Evolutionary conservation across 2,329 filamentous ascomycete species (phyloP), one percentile per base, ranked within the genome.

Genomic region (Verticillium zaregamsianum): DNA sequence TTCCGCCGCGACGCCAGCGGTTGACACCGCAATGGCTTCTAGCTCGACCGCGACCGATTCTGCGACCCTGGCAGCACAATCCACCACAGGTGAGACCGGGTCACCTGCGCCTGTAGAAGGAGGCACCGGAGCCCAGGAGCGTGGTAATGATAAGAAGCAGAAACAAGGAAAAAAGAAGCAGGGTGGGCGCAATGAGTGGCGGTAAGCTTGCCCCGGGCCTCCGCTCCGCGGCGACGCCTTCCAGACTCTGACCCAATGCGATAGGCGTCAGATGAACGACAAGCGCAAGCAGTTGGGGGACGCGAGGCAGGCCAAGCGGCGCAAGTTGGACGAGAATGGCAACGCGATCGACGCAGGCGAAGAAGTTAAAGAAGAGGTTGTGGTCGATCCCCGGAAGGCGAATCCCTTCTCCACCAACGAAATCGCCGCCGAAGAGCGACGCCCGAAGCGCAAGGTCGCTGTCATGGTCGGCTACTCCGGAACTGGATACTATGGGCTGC

Each of bases 401-500:
- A 85, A 86, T 62, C 78, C 80, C 45, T 87, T 87, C 68, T 77
- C 79, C 60, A 85, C 91, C 68, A 92, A 95, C 66, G 93, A 97
- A 77, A 94, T 97, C 68, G 91, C 90, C 14, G 87, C 88, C 56
- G 95, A 99, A 74, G 89, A 90, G 73, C 88, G 94, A 66, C 87
- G 88, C 61, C 95, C 95, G 28, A 99, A 99, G 83, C 89, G 91
- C 76, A 99, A 99, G 80, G 94, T 97, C 58, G 95, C 94, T 49
- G 93, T 99, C 35, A 80, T 98, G 81, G 89, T 99, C 68, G 95
- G 95, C 17, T 99, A 99, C 76, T 93, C 93, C 6, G 95, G 95
- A 58, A 97, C 92, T 11, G 95, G 95, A 17, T 99, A 99, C 81
- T 93, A 92, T 78, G 95, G 95, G 70, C 96, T 99, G 89, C 95